Percentiles rank a stretch among this genome's conserved stretches.
Conservation (phyloP, 2,329 filamentous ascomycete genomes). For the Fusarium sp. region DNA sequence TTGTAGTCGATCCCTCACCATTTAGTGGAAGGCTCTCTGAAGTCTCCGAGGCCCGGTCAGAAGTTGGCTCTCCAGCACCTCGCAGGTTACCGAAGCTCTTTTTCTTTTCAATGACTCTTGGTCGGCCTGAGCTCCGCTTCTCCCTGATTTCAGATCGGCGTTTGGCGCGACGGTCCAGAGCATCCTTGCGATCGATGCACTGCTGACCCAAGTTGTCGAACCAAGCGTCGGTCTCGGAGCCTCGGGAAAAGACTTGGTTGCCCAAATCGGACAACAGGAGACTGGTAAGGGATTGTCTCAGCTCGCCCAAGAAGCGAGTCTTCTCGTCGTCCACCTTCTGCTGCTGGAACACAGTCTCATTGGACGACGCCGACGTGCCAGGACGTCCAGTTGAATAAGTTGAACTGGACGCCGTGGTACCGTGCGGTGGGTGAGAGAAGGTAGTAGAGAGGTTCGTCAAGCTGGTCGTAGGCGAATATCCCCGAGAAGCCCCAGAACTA, state of each 20-base stretch:
- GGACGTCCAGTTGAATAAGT: conserved; percentile 70
- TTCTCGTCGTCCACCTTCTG: conserved; percentile 78
- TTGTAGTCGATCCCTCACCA: conserved; percentile 57
- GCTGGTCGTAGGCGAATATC: conserved; percentile 75
- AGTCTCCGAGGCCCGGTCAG: conserved; percentile 57
- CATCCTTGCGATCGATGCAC: conserved; percentile 75
- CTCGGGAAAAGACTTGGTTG: conserved; percentile 86
- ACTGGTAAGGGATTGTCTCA: conserved; percentile 86
- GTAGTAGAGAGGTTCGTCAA: conserved; percentile 70
- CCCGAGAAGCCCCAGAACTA: conserved; percentile 71
- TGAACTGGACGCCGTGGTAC: conserved; percentile 61
- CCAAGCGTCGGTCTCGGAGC: conserved; percentile 94
- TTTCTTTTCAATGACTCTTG: conserved; percentile 74
- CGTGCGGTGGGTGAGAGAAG: conserved; percentile 61
- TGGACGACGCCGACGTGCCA: conserved; percentile 77
- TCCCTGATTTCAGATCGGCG: conserved; percentile 60
- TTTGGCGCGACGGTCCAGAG: conserved; percentile 65
- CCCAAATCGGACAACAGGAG: conserved; percentile 92
- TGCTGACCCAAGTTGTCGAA: conserved; percentile 79
- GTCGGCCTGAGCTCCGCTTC: conserved; percentile 62
- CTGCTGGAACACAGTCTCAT: conserved; percentile 77
- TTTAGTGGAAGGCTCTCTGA: conserved; percentile 55
- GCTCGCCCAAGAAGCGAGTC: conserved; percentile 81
- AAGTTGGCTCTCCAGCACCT: conserved; percentile 60
- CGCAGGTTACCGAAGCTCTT: conserved; percentile 78